Percentiles rank a stretch among this genome's conserved stretches.
Conservation (phyloP, 345 rosid species). For the Laguncularia racemosa region DNA sequence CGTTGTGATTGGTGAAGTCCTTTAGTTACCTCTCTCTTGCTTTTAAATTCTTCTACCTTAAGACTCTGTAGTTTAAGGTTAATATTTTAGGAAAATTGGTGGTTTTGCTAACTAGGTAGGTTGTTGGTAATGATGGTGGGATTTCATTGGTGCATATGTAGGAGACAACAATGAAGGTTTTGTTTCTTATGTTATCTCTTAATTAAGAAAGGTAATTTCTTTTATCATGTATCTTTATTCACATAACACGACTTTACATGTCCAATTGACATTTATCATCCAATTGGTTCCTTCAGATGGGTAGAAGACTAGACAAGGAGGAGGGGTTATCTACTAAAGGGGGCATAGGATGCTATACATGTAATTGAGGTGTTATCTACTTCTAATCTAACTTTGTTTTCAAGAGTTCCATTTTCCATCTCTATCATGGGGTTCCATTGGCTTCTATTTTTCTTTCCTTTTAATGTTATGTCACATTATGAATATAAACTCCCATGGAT, state of each 20-base stretch:
- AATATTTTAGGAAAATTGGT: background rate
- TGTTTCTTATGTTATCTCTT: conserved; percentile 84
- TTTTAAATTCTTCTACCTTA: too few relatives aligned
- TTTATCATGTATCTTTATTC: background rate
- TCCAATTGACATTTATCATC: background rate
- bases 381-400: background rate
- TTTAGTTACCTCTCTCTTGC: conserved; percentile 60
- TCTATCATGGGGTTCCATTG: background rate
- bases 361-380: conserved; percentile 64
- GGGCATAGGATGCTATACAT: conserved; percentile 97
- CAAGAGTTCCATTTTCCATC: background rate
- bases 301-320: conserved; percentile 80
- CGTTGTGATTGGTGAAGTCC: conserved; percentile 99
- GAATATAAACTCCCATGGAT: conserved; percentile 11
- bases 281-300: conserved; percentile 48
- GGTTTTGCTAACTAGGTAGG: conserved; percentile 24
- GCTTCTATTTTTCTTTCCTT: too few relatives aligned
- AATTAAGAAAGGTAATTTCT: conserved; percentile 74
- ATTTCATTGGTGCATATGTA: conserved; percentile 94
- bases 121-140: conserved; percentile 92
- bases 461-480: background rate
- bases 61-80: background rate
- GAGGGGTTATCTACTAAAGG: conserved; percentile 90
- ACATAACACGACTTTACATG: background rate
- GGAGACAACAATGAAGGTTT: conserved; percentile 94